These are phyloP conservation scores for Vanrija sp. DNA, from an alignment of 1,284 basidiomycete genomes.

Conservation along the genomic window DNA sequence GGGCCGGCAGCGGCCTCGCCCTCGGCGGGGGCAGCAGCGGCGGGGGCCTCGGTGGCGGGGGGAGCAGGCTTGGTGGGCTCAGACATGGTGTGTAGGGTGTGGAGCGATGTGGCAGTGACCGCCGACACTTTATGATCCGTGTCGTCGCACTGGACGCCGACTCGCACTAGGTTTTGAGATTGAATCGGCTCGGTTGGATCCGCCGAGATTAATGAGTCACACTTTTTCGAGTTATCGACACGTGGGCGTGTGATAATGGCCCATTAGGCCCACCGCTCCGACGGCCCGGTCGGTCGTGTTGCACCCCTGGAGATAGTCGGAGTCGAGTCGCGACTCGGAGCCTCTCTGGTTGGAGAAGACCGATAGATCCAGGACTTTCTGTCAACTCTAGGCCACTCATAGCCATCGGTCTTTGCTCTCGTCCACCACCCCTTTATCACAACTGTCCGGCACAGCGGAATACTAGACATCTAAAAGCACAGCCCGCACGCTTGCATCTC, in stretches of 20 bases:
- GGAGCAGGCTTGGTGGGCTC: slow-evolving; percentile 16
- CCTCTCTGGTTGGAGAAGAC: too few species aligned
- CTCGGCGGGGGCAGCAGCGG: slow-evolving; percentile 11
- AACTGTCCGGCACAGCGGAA: too few species aligned
- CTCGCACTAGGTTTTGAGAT: neutral
- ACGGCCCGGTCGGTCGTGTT: too few species aligned
- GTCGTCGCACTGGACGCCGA: neutral
- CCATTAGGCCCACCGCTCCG: too few species aligned
- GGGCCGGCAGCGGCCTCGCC: slow-evolving; percentile 49
- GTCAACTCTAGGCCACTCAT: too few species aligned
- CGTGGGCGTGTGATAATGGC: too few species aligned
- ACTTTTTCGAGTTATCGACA: too few species aligned
- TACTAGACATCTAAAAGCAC: neutral
- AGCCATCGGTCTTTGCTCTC: too few species aligned
- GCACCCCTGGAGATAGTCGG: too few species aligned
- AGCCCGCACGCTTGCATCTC: neutral
- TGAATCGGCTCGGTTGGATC: neutral
- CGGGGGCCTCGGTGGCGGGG: slow-evolving; percentile 8
- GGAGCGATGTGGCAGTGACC: neutral
- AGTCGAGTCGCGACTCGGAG: too few species aligned
- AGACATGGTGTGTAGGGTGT: slow-evolving; percentile 18
- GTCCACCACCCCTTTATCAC: too few species aligned
- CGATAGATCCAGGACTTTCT: too few species aligned
- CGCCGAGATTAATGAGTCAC: neutral
- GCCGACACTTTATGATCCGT: neutral